phyloP scores from a whole-genome alignment of 306 rosid species.

The Ziziphus jujuba region DNA sequence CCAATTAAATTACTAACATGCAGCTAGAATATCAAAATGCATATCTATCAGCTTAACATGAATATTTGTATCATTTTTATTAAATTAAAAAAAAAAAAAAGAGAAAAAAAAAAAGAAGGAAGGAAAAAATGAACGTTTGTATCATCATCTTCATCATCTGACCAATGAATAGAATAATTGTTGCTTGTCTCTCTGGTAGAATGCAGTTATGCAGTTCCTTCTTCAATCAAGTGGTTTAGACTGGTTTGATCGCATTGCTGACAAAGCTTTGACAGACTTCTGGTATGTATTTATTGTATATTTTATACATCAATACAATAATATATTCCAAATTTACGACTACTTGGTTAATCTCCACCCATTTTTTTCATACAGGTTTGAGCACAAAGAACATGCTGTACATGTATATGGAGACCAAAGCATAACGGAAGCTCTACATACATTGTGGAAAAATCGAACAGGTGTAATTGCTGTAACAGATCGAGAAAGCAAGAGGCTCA shows the following conservation, averaged over 20 bases:
- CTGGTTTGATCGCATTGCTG: constrained; percentile 59
- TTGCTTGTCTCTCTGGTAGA: constrained; percentile 40
- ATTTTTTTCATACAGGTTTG: constrained; percentile 43
- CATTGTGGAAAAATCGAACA: constrained; percentile 42
- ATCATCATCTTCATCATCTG: no score
- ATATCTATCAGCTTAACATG: no score
- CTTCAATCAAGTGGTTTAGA: constrained; percentile 64
- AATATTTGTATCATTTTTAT: no score
- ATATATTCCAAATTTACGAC: no score
- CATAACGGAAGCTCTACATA: constrained; percentile 49
- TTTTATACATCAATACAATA: neutral
- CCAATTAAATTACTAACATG: neutral
- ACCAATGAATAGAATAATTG: constrained; percentile 3
- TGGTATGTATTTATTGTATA: constrained; percentile 32
- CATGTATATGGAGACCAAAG: constrained; percentile 54
- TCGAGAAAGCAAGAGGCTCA: constrained; percentile 42
- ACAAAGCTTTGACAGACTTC: constrained; percentile 45
- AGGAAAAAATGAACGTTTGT: no score
- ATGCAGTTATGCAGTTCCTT: constrained; percentile 49
- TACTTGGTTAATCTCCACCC: neutral
- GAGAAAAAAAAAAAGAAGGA: no score
- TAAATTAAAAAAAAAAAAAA: no score
- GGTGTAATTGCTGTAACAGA: constrained; percentile 49
- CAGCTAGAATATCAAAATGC: no score
- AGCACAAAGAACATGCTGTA: constrained; percentile 41